Evolutionary conservation across 768 basidiomycete species (phyloP), one percentile per base, ranked within the genome.

Genomic region (Boletus rubroflammeus): DNA sequence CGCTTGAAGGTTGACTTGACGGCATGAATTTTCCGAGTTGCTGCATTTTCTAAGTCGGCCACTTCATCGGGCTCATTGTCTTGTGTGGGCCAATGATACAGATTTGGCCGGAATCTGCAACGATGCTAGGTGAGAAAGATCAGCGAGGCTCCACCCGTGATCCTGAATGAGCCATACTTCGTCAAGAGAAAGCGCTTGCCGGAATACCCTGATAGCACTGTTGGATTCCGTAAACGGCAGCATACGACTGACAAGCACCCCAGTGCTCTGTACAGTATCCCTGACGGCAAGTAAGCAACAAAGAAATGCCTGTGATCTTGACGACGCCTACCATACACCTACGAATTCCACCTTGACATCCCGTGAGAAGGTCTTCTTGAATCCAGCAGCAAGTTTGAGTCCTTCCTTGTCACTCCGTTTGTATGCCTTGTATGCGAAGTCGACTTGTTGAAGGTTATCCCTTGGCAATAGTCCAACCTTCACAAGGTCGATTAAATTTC

Each of bases 261-360:
- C 90, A 21, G 89, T 88, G 50, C 86, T 86, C 8, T 84, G 75
- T 3, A 93, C 89, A 0, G 90, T 93, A 54, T 93, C 90, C 90
- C 88, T 81, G 50, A 36, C 6, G 19, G 39, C 17, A 38, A 25
- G 29, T 67, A 28, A 58, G 43, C 3, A 29, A 55, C 39, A 31
- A 21, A 40, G 11, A 46, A 14, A 17, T n/a, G 8, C 15, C 17
- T 23, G 39, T 4, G 4, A 35, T 35, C 26, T 47, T 29, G 45
- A 38, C 1, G 32, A 39, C 9, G 29, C 79, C 25, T 59, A 88
- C 88, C 88, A 92, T 44, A 89, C 83, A 1, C 90, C 90, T 44
- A 93, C 68, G 50, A 92, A 92, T 14, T 90, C 86, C n/a, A 92
- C 76, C 19, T 76, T 71, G 7, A 91, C 85, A n/a, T 72, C 67